These are phyloP conservation scores for Ilex aquifolium DNA, from an alignment of 257 asterid species.

Conservation along the genomic window DNA sequence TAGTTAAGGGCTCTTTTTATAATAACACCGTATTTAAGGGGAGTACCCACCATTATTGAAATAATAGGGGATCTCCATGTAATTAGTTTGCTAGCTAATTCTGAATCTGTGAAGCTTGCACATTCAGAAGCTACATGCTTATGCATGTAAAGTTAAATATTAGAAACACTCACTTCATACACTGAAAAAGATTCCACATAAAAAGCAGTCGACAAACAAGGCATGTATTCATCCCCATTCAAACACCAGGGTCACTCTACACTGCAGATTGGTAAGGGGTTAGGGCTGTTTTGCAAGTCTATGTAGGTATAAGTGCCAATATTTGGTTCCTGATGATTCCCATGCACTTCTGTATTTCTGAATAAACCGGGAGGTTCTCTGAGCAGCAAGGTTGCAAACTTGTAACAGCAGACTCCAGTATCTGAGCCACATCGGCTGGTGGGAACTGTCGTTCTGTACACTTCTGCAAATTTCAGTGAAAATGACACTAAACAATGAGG, in stretches of 20 bases:
- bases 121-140: too few species aligned
- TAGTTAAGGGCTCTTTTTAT: too few species aligned
- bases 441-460: constrained; percentile 94
- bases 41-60: too few species aligned
- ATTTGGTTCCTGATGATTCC: constrained; percentile 95
- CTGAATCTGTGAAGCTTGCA: too few species aligned
- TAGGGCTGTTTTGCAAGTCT: constrained; percentile 7
- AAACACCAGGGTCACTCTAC: constrained; percentile 15
- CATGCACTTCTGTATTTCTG: constrained; percentile 89
- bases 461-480: constrained; percentile 44
- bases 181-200: neutral
- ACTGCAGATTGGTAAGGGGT: constrained; percentile 18
- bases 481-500: too few species aligned
- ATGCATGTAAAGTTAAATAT: neutral
- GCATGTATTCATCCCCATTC: too few species aligned
- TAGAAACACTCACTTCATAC: neutral
- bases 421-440: constrained; percentile 83
- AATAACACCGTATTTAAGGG: too few species aligned
- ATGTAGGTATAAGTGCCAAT: constrained; percentile 83
- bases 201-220: too few species aligned
- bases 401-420: constrained; percentile 81
- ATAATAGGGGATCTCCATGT: too few species aligned
- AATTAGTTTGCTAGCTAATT: too few species aligned
- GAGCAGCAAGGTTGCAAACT: constrained; percentile 76
- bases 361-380: constrained; percentile 67